phyloP scores from a whole-genome alignment of 352 stramenopile genomes.

The Globisporangium okanoganense region DNA sequence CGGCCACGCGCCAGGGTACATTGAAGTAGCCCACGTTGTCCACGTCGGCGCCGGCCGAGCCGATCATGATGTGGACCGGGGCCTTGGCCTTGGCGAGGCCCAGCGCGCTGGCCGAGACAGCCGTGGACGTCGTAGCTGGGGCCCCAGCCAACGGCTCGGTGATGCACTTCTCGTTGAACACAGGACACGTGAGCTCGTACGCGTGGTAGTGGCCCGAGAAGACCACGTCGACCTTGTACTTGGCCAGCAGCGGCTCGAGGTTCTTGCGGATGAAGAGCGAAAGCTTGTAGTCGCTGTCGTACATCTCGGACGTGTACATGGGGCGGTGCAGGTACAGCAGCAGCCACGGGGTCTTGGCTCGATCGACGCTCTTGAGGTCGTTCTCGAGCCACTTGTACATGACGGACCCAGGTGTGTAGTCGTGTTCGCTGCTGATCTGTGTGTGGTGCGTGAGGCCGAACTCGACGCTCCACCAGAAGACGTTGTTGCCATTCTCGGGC shows the following conservation, averaged over 20 bases:
- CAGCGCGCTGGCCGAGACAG: neutral
- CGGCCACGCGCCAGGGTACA: slow-evolving; percentile 9
- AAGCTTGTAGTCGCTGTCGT: slow-evolving; percentile 30
- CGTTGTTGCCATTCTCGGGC: slow-evolving; percentile 50
- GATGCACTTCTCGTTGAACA: slow-evolving; percentile 38
- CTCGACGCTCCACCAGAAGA: slow-evolving; percentile 89
- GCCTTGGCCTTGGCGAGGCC: slow-evolving; percentile 29
- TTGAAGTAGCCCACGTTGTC: slow-evolving; percentile 35
- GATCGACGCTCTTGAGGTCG: slow-evolving; percentile 79
- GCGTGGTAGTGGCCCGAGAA: slow-evolving; percentile 55
- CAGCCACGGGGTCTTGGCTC: slow-evolving; percentile 89
- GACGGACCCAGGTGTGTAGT: slow-evolving; percentile 72
- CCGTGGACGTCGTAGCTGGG: neutral
- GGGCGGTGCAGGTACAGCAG: slow-evolving; percentile 88
- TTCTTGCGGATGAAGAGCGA: slow-evolving; percentile 35
- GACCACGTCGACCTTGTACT: slow-evolving; percentile 49
- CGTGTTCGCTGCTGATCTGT: slow-evolving; percentile 89
- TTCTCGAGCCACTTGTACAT: slow-evolving; percentile 86
- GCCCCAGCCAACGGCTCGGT: neutral
- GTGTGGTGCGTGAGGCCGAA: slow-evolving; percentile 84
- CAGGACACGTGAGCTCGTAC: slow-evolving; percentile 52
- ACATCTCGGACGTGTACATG: slow-evolving; percentile 62
- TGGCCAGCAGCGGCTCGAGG: slow-evolving; percentile 36
- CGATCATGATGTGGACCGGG: slow-evolving; percentile 49
- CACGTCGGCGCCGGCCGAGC: slow-evolving; percentile 34